These are phyloP conservation scores for Candida easanensis DNA, from an alignment of 805 yeast genomes.

Conservation along the genomic window DNA sequence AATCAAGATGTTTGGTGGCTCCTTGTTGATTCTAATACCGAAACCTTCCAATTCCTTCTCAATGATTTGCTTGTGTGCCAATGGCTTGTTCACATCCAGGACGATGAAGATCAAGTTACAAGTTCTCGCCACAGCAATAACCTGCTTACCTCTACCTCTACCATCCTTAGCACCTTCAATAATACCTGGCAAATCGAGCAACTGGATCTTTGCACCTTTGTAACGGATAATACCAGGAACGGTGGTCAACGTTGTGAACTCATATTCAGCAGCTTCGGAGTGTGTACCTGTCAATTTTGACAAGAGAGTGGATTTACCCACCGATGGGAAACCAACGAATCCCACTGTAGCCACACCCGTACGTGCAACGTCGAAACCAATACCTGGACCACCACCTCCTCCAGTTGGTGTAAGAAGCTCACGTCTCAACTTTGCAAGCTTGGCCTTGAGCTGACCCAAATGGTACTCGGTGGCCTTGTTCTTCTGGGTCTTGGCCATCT, in stretches of 20 bases:
- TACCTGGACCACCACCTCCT: constrained; percentile 89
- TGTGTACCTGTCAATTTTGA: constrained; percentile 92
- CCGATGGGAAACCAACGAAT: constrained; percentile 97
- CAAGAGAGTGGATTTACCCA: constrained; percentile 77
- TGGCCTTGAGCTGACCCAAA: constrained; percentile 95
- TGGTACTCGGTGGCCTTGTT: constrained; percentile 97
- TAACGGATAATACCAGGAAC: constrained; percentile 96
- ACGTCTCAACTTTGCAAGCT: constrained; percentile 90
- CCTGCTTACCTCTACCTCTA: constrained; percentile 92
- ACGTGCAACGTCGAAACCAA: constrained; percentile 97
- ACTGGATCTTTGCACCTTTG: constrained; percentile 96
- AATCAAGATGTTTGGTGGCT: constrained; percentile 89
- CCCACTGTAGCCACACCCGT: constrained; percentile 98
- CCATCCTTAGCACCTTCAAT: constrained; percentile 92
- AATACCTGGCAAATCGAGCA: constrained; percentile 89
- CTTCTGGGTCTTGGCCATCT: constrained; percentile 97
- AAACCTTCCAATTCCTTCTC: constrained; percentile 97
- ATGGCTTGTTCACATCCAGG: constrained; percentile 92
- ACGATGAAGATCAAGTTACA: constrained; percentile 92
- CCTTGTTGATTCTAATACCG: constrained; percentile 89
- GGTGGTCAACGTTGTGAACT: constrained; percentile 94
- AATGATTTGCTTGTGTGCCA: constrained; percentile 89
- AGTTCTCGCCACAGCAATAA: constrained; percentile 98
- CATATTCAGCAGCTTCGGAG: constrained; percentile 97
- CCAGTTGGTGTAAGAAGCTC: constrained; percentile 75